Evolutionary conservation across 768 basidiomycete genomes (phyloP), one percentile per base, ranked within the genome.

Genomic region (Scleroderma bovista): DNA sequence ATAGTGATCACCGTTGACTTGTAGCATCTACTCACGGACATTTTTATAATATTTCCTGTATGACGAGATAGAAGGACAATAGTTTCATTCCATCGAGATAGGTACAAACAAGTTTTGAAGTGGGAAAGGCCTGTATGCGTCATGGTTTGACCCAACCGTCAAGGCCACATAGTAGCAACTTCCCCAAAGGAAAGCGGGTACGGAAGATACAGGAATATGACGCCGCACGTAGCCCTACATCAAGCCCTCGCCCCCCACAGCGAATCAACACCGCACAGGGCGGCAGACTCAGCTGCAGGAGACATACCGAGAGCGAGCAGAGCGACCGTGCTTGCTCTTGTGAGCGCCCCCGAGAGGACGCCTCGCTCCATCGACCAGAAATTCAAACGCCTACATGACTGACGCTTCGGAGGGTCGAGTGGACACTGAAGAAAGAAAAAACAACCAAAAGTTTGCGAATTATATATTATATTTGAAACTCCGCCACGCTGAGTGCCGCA

Each of bases 101-200:
- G n/a, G n/a, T n/a, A n/a, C n/a, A n/a, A 23, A 22, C 24, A 29
- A 43, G 15, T 23, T 44, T 11, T n/a, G 20, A 47, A 20, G 17
- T 24, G 23, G 33, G 44, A 23, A 10, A 36, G 46, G 38, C 52
- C 54, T 86, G 84, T 86, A 63, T 74, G 72, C 81, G 71, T 80
- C 81, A 88, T 88, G 86, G 86, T 86, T 84, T 86, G 58, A 80
- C 83, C 80, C 76, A 68, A 81, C 85, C 81, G 82, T 86, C 83
- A 86, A 78, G 55, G 83, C 78, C 77, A 85, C 85, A 77, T 85
- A 84, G 81, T 84, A 72, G 75, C 84, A 73, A 67, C 67, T 56
- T 65, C 59, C 62, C 60, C 48, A 34, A 49, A 62, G 62, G 59
- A 65, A 59, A 68, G 63, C 46, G 67, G 63, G 70, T 85, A 83